Evolutionary conservation across 257 asterid species (phyloP), one percentile per base, ranked within the genome.

Genomic region (Solanum lignicaule): DNA sequence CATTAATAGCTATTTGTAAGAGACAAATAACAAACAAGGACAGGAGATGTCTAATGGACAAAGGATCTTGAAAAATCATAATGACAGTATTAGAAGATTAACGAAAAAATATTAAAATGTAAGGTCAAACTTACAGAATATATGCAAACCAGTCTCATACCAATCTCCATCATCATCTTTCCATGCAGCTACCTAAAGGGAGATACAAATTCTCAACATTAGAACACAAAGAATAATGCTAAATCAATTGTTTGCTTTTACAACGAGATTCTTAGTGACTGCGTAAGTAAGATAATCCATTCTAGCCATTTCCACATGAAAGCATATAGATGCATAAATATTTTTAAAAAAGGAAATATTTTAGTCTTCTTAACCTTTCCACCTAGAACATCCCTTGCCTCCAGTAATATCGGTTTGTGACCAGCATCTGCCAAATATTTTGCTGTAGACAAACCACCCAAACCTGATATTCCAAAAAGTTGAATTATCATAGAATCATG

Each of bases 351-450:
- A 27, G 18, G 83, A 86, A 27, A 43, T 43, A 35, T 13, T 23
- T 43, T 9, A 60, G 79, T 41, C 43, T 86, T 58, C 52, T 88
- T 38, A 71, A 96, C 99, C 98, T 97, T 97, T 89, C 99, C 99
- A 82, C 99, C 99, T 5, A 97, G 93, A 73, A 95, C 99, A 91
- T 97, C 99, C 90, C 99, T 94, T 79, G 96, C 98, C 92, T 97
- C 99, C 93, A 97, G 90, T 82, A 96, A 87, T 88, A 96, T 94
- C 18, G 99, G 99, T 88, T 93, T 95, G 90, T 97, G 99, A 36
- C 99, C 99, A 62, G 98, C 99, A 94, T 97, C 99, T 12, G 99
- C 99, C 89, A 97, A 92, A 91, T 97, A 97, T 91, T 97, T 97
- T 88, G 99, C 99, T 85, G 99, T 97, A 82, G 94, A 93, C 89